Conservation (phyloP, 768 basidiomycete genomes). For the Pleurotus salmoneostramineus region DNA sequence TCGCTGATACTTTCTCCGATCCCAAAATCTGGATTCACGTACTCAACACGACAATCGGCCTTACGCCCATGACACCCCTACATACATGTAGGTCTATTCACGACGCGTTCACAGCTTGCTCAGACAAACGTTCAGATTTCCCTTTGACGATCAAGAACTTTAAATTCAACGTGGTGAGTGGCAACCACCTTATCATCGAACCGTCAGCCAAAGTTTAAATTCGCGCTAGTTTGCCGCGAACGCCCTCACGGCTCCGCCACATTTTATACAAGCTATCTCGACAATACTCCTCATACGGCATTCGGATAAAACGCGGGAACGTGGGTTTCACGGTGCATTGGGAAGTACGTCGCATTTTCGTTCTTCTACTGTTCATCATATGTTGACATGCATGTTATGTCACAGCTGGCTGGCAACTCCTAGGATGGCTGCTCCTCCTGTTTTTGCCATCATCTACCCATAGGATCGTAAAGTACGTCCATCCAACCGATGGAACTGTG, state of each 20-base stretch:
- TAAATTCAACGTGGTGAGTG: constrained; percentile 2
- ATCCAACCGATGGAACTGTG: not conserved
- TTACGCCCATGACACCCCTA: constrained; percentile 4
- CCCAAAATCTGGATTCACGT: constrained; percentile 5
- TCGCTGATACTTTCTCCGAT: not conserved
- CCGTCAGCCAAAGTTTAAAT: not conserved
- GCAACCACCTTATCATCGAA: not conserved
- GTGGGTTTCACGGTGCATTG: constrained; percentile 4
- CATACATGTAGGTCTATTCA: not conserved
- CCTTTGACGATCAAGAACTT: constrained; percentile 6
- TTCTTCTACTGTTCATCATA: not conserved
- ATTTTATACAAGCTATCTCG: constrained; percentile 9
- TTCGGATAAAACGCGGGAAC: constrained; percentile 9
- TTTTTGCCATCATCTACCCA: not conserved
- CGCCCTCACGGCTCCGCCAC: constrained; percentile 9
- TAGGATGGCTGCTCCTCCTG: constrained; percentile 3
- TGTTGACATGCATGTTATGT: not conserved
- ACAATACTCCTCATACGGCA: constrained; percentile 10
- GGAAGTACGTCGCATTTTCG: not conserved
- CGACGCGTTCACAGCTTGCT: not conserved
- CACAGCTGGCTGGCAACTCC: constrained; percentile 5
- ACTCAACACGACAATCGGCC: constrained; percentile 3
- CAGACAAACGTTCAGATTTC: not conserved
- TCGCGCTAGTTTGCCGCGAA: not conserved
- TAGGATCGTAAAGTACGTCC: not conserved